Evolutionary conservation across 805 yeast genomes (phyloP), one percentile per base, ranked within the genome.

Genomic region (Wickerhamiella vanderwaltii): DNA sequence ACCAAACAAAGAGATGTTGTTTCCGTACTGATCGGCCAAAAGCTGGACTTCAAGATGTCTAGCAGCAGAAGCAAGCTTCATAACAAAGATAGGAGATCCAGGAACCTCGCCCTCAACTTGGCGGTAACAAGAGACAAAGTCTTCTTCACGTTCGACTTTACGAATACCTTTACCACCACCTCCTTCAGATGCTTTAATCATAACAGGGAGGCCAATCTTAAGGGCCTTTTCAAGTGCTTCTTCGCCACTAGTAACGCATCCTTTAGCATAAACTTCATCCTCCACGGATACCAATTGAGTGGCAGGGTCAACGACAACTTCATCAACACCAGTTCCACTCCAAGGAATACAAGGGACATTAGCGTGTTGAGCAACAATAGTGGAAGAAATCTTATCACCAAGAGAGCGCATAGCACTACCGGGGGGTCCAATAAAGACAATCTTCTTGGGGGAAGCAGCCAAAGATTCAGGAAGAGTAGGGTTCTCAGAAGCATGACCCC

Each of bases 151-250:
- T 44, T 83, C 94, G 50, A 86, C 97, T 65, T 86, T 86, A 69
- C 99, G 80, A 63, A 91, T 91, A 74, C 99, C 99, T 67, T 91
- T 91, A 71, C 99, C 99, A 68, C 99, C 99, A 65, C 99, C 99
- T 71, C 99, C 99, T 76, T 91, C 99, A 45, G 96, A 86, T 38
- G 98, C 98, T 65, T 91, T 91, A 59, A 91, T 78, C 99, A 91
- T 91, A 42, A 91, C 94, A 24, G 99, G 99, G 69, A 91, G 86
- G 1, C 98, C 98, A 56, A 91, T 87, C 56, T 72, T 61, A 54
- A 70, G 74, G 46, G 98, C 98, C 60, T 81, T 83, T 33, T 52
- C 71, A 43, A 91, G 70, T 49, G 97, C 99, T 55, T 88, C 94
- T 55, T 79, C 91, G 37, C 97, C 86, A 30, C 77, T 69, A 5